Percentiles rank a stretch among this genome's conserved stretches.
Evolutionary conservation across 2,329 filamentous ascomycete species (phyloP).

Genomic region (Claviceps citrina): DNA sequence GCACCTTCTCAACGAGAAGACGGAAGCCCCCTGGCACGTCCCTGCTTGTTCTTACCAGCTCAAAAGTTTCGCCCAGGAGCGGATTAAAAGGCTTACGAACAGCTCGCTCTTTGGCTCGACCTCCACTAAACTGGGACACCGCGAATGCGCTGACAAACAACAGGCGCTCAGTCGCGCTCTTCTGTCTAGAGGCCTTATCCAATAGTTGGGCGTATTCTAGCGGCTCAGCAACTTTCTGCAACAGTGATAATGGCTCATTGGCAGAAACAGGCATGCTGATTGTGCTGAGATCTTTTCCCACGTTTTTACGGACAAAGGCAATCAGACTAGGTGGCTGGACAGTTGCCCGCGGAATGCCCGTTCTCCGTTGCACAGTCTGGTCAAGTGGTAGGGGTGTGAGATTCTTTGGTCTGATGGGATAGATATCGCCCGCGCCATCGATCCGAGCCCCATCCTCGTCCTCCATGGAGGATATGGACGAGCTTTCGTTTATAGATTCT

Average conservation of each 20-base stretch:
- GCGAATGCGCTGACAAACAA: conserved; percentile 83
- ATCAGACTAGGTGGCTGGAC: conserved; percentile 80
- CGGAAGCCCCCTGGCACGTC: conserved; percentile 61
- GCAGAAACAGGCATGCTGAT: conserved; percentile 96
- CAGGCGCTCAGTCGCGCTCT: conserved; percentile 50
- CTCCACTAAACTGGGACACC: conserved; percentile 68
- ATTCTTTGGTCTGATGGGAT: conserved; percentile 60
- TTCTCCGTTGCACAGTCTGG: conserved; percentile 48
- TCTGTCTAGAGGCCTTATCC: conserved; percentile 53
- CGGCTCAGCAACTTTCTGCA: conserved; percentile 81
- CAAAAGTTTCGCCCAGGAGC: conserved; percentile 87
- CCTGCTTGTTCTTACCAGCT: conserved; percentile 73
- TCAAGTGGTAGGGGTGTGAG: conserved; percentile 63
- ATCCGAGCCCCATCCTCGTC: conserved; percentile 42
- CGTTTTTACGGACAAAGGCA: conserved; percentile 88
- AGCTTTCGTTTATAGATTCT: conserved; percentile 26
- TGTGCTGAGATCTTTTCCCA: conserved; percentile 90
- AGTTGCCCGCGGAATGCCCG: conserved; percentile 55
- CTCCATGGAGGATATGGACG: conserved; percentile 43
- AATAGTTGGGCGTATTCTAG: conserved; percentile 81
- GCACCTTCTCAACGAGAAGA: conserved; percentile 89
- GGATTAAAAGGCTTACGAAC: conserved; percentile 96
- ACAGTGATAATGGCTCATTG: conserved; percentile 78
- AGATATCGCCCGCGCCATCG: conserved; percentile 48
- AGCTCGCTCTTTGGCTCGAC: conserved; percentile 73